phyloP scores from a whole-genome alignment of 495 filamentous ascomycete genomes.

The Podospora pseudocomata region DNA sequence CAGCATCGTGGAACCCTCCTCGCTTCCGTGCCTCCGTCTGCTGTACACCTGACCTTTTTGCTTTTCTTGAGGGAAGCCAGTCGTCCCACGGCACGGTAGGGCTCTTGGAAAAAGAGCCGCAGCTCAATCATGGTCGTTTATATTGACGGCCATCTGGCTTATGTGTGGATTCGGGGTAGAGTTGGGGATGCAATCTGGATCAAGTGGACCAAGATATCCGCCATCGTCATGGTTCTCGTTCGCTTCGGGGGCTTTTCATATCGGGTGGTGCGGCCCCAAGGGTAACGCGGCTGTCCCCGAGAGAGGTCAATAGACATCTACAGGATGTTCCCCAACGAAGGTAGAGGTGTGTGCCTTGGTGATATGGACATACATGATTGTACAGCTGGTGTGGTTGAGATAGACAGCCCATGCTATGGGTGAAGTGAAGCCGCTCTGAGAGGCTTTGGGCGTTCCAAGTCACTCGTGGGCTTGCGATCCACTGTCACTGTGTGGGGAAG shows the following conservation, averaged over 20 bases:
- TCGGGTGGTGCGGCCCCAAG: neutral
- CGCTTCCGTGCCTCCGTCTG: slow-evolving; percentile 6
- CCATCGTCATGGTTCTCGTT: no score
- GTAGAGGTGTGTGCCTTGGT: no score
- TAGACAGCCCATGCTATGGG: no score
- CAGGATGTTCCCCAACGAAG: neutral
- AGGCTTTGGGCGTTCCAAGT: no score
- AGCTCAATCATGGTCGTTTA: neutral
- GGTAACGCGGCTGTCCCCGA: neutral
- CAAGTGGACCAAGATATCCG: slow-evolving; percentile 15
- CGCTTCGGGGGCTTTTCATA: neutral
- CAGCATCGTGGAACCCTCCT: slow-evolving; percentile 17
- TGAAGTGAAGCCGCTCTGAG: no score
- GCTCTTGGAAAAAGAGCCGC: slow-evolving; percentile 5
- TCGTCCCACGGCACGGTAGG: neutral
- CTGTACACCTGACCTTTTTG: slow-evolving; percentile 25
- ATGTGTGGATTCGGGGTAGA: slow-evolving; percentile 22
- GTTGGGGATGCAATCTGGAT: slow-evolving; percentile 30
- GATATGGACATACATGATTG: no score
- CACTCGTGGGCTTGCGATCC: no score
- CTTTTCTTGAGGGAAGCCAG: slow-evolving; percentile 11
- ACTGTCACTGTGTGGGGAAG: no score
- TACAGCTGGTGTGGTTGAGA: no score
- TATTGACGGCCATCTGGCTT: slow-evolving; percentile 21
- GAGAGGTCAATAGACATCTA: neutral